Percentiles rank a stretch among this genome's conserved stretches.
Evolutionary conservation across 257 asterid species (phyloP).

Genomic region (Echites panduratus): DNA sequence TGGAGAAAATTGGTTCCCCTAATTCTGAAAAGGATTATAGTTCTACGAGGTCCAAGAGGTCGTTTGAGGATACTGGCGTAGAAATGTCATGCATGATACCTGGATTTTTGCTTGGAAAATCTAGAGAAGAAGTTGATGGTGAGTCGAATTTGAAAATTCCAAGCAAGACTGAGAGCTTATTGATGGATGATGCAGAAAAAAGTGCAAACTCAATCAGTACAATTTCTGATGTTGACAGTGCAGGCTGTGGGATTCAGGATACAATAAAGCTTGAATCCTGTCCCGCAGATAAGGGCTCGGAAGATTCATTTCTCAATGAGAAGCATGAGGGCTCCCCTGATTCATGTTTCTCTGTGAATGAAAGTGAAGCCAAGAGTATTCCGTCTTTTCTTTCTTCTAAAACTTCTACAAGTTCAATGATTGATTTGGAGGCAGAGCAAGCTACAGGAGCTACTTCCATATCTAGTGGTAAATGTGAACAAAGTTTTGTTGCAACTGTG

Average conservation of each 20-base stretch:
- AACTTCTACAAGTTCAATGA: slow-evolving; percentile 21
- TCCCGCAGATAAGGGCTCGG: background rate
- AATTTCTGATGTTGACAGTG: slow-evolving; percentile 22
- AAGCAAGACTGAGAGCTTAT: slow-evolving; percentile 15
- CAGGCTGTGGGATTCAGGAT: slow-evolving; percentile 6
- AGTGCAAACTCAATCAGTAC: slow-evolving; percentile 15
- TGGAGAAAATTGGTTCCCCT: slow-evolving; percentile 17
- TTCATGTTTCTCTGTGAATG: slow-evolving; percentile 11
- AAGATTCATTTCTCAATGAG: slow-evolving; percentile 8
- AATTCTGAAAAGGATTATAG: slow-evolving; percentile 15
- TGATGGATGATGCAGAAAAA: slow-evolving; percentile 20
- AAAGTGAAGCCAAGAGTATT: slow-evolving; percentile 16
- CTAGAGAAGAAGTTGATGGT: slow-evolving; percentile 21
- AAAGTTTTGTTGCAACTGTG: background rate
- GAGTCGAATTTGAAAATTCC: slow-evolving; percentile 15
- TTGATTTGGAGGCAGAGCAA: slow-evolving; percentile 19
- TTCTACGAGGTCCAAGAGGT: slow-evolving; percentile 21
- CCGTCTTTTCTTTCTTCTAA: slow-evolving; percentile 18
- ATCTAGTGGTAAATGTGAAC: background rate
- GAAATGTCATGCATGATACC: slow-evolving; percentile 28
- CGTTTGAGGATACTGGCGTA: slow-evolving; percentile 19
- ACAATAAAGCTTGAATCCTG: background rate
- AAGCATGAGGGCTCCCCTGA: slow-evolving; percentile 15
- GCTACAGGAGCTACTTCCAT: slow-evolving; percentile 10
- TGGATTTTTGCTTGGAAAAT: slow-evolving; percentile 21